Evolutionary conservation across 208 protist genomes (phyloP).

Genomic region (Naegleria lovaniensis): DNA sequence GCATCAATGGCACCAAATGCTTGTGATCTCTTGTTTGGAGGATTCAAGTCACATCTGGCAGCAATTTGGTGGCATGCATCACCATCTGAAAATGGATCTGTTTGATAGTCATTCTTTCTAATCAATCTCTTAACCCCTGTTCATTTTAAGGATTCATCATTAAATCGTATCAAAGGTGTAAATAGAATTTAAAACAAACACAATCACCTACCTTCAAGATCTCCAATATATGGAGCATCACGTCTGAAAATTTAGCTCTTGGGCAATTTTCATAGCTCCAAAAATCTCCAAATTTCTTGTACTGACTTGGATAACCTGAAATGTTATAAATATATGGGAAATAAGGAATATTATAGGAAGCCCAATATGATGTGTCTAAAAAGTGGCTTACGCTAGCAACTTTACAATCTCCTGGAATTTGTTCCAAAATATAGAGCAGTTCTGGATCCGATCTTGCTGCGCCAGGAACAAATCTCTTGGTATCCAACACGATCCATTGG

Average conservation of each 20-base stretch:
- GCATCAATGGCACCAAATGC: slow-evolving; percentile 52
- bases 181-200: not conserved
- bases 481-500: slow-evolving; percentile 77
- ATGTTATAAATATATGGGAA: slow-evolving; percentile 61
- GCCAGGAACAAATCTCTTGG: slow-evolving; percentile 49
- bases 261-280: slow-evolving; percentile 54
- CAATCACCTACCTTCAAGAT: not conserved
- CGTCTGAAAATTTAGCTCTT: slow-evolving; percentile 59
- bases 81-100: slow-evolving; percentile 52
- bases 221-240: slow-evolving; percentile 40
- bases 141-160: not conserved
- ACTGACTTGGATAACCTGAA: slow-evolving; percentile 45
- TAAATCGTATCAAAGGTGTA: not conserved
- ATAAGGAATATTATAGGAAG: slow-evolving; percentile 70
- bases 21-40: not conserved
- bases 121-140: slow-evolving; percentile 24
- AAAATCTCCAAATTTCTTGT: slow-evolving; percentile 40
- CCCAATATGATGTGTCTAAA: slow-evolving; percentile 55
- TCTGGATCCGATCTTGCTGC: slow-evolving; percentile 16
- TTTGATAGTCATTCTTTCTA: slow-evolving; percentile 58
- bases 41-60: slow-evolving; percentile 46
- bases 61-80: slow-evolving; percentile 39
- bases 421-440: slow-evolving; percentile 61
- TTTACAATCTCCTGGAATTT: slow-evolving; percentile 57
- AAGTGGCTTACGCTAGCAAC: slow-evolving; percentile 52